Evolutionary conservation across 2,329 filamentous ascomycete species (phyloP), one percentile per base, ranked within the genome.

Genomic region (Ascochyta fabae): DNA sequence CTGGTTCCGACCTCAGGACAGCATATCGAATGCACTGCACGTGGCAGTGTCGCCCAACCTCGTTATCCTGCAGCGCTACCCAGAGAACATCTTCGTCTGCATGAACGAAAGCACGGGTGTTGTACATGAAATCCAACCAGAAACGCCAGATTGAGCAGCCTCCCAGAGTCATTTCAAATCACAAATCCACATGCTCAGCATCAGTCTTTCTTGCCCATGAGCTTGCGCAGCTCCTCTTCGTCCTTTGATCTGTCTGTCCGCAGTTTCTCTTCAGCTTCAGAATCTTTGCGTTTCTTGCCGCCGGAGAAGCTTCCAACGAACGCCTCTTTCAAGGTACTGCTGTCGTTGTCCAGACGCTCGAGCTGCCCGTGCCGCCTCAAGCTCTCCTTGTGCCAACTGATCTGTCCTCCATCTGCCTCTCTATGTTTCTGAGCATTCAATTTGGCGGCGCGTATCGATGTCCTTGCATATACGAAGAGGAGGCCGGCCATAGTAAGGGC

Each of bases 381-480:
- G 61, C 75, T 81, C 75, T 86, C 83, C 52, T 84, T 83, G 47
- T 81, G 71, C 80, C 79, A 84, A 67, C 68, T 80, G 59, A 79
- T 83, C 75, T 78, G 83, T 48, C 82, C 84, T 26, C 81, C 83
- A 58, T 86, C 83, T 35, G 81, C 83, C 62, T 85, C 81, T 43
- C 86, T 77, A 48, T 85, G 83, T 58, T 79, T 77, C 62, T 85
- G 81, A 0, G 87, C 87, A 60, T 89, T 88, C 42, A 83, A 79
- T 64, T 88, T 88, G 3, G 88, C 88, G 23, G 86, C 84, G 57
- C 82, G 80, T 59, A 90, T 90, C 23, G 84, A 87, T 8, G 83
- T 87, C 46, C 87, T 78, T 26, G 86, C 80, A 74, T 90, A 90
- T 31, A 82, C 75, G 71, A 84, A 85, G 29, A 87, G 80, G 22